phyloP scores from a whole-genome alignment of 345 rosid genomes.

The Syzygium aromaticum region DNA sequence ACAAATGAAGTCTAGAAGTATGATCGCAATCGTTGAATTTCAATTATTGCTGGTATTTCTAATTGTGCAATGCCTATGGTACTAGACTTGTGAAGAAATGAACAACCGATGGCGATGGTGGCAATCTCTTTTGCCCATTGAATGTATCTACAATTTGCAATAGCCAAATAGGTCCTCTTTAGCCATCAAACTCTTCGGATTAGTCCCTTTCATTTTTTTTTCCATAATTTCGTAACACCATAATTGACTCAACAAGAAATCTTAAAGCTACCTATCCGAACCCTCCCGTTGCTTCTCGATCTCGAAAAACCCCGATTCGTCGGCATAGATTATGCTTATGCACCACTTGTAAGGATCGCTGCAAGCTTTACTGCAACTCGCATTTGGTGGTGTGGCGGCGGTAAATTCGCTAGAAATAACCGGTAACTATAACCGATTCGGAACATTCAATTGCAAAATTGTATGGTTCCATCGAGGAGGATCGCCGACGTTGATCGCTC shows the following conservation, averaged over 20 bases:
- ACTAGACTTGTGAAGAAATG: background rate
- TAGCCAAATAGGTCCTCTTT: background rate
- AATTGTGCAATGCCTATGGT: background rate
- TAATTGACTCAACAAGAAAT: background rate
- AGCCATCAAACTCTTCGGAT: background rate
- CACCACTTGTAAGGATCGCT: accelerated
- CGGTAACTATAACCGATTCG: background rate
- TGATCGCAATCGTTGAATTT: background rate
- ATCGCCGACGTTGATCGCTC: background rate
- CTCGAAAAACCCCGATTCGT: background rate
- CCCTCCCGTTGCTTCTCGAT: background rate
- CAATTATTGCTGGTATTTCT: background rate
- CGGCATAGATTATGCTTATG: background rate
- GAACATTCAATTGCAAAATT: background rate
- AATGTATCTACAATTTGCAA: background rate
- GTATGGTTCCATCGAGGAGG: background rate
- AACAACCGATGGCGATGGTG: background rate
- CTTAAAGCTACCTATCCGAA: background rate
- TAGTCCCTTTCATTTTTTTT: background rate
- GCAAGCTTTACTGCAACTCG: background rate
- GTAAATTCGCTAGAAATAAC: background rate
- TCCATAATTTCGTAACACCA: background rate
- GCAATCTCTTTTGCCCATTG: background rate
- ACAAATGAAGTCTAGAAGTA: background rate
- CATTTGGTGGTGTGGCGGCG: background rate